Evolutionary conservation across 495 filamentous ascomycete genomes (phyloP), one percentile per base, ranked within the genome.

Genomic region (Parathielavia hyrcaniae): DNA sequence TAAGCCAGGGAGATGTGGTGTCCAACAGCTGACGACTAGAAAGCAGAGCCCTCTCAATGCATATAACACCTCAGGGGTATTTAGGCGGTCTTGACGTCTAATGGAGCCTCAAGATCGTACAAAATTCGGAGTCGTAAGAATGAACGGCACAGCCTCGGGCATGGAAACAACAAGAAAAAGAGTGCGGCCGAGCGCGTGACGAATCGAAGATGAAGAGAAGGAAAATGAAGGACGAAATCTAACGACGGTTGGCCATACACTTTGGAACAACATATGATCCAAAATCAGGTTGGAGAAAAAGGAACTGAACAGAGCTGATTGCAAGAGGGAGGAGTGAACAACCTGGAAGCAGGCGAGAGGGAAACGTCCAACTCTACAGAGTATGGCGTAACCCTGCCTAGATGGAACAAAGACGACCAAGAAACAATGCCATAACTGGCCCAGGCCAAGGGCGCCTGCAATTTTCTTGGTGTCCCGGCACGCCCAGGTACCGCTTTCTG

Each of bases 101-200:
- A 16, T 12, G 22, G 13, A 20, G 13, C 13, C 5, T 32, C 4
- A 19, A 30, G 3, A 6, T 30, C 26, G 26, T 30, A 30, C 26
- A 30, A 30, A 30, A 30, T 6, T 30, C 26, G 6, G 26, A 17
- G 35, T 52, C 35, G 49, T 41, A 4, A 41, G 46, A 46, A 53
- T 4, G 49, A 38, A 39, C n/a, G 47, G 47, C 47, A 49, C 47
- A 49, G 47, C 47, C 47, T 49, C 34, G 32, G n/a, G n/a, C n/a
- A n/a, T n/a, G n/a, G 50, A 63, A 60, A 43, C 53, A 60, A 56
- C 58, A 50, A 63, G 52, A 52, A 50, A 67, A 2, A 23, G 17
- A 17, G 22, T 16, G 51, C 51, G 51, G 11, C 51, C 51, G 10
- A 44, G 51, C 51, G 40, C 39, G 22, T 30, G 58, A 65, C 61